Base-by-base conservation (phyloP, 768 basidiomycete species). In the Infundibulicybe gibba region DNA sequence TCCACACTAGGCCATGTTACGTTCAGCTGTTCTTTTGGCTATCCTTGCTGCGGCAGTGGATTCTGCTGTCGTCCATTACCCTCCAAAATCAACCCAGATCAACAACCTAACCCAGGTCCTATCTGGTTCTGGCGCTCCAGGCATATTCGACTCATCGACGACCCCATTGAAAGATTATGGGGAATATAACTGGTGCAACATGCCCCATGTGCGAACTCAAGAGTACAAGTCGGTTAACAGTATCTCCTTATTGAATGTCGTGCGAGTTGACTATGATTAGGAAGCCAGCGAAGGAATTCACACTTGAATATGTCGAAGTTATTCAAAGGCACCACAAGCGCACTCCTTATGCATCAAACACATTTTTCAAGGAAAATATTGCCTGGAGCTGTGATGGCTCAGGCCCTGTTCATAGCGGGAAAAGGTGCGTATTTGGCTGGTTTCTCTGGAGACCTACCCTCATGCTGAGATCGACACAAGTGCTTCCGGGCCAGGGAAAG, bases 241-340 rank as follows among this genome's bases (percentile, higher is more conserved):
- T 35, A 13, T 17, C 10, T 10, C 30, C 8, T n/a, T n/a, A 19
- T 15, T 25, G 20, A 12, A 5, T 12, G 13, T 17, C 9, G 13
- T 21, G 9, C 3, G 3, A 6, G 32, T 15, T 35, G 11, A 45
- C 30, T 41, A 11, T 19, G 31, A 40, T 13, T 44, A 75, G 73
- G 52, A 61, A 59, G 11, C 74, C 71, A 14, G 50, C 71, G 0
- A 47, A 51, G 14, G 59, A 67, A 1, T 73, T 55, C 45, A 62
- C 56, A 2, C 59, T 79, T 12, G 60, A 71, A 58, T 79, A 73
- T 51, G 74, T 77, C 8, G 75, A 79, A 58, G 62, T 77, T 13
- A 75, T 79, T 43, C 77, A 79, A 32, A 59, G 76, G 31, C 77
- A 79, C 53, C 77, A 79, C 45, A 79, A 79, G 46, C 71, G 76